Base-by-base conservation (phyloP, 257 asterid species). In the Leptodermis oblonga region DNA sequence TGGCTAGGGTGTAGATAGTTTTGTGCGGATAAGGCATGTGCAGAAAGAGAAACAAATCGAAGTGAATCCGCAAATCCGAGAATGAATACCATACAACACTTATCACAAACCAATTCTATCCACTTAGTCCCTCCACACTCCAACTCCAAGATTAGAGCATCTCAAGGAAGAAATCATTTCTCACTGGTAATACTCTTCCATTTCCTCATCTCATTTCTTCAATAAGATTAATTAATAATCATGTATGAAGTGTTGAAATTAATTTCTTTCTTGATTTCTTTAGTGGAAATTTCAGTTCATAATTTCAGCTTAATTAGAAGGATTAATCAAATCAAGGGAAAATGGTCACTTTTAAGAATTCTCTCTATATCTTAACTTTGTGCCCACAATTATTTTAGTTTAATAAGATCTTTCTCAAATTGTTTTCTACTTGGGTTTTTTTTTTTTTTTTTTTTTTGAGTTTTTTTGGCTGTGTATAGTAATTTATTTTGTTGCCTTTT, bases 111-210 rank as follows among this genome's bases (percentile, higher is more conserved):
- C 51, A 60, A 70, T n/a, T 46, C 74, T 6, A 25, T 60, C 61
- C 56, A n/a, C 9, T 36, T 46, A 25, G 10, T 34, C 52, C 74
- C 68, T n/a, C 60, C 10, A 48, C 17, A 61, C 46, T 60, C 68
- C 9, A 46, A 61, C 46, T 60, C 68, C 5, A 46, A 25, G 18
- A 60, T 60, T n/a, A 60, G 20, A 60, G 74, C 74, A 15, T 70
- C 68, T 46, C 48, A 14, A 70, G 54, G 68, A 70, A 74, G 80
- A 65, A 79, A 74, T 70, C 70, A 79, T 15, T 69, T 75, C 65
- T 72, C 85, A 33, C 20, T 30, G 80, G 82, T 81, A 77, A 67
- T 48, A 36, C 5, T 46, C 36, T 3, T 10, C 46, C 30, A 22
- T 75, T 15, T 43, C n/a, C 43, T n/a, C n/a, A n/a, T 30, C 53